These are phyloP conservation scores for Pyrrhoderma lamaoense DNA, from an alignment of 1,284 basidiomycete genomes.

Conservation along the genomic window DNA sequence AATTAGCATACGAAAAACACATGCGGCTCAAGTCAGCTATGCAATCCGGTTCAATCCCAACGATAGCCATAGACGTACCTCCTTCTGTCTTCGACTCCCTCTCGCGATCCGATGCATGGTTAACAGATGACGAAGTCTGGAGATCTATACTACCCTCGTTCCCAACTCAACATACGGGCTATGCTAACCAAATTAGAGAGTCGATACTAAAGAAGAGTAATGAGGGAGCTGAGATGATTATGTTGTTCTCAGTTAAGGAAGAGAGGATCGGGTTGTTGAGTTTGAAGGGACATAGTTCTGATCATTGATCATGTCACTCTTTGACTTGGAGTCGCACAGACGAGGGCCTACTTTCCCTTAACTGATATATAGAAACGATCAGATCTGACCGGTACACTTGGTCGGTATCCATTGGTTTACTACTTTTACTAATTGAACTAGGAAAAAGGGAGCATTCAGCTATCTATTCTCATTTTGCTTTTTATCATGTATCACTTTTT, in stretches of 20 bases:
- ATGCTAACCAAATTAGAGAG: conserved; percentile 61
- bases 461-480: no score
- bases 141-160: conserved; percentile 48
- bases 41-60: conserved; percentile 47
- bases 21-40: conserved; percentile 49
- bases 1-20: conserved; percentile 53
- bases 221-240: conserved; percentile 55
- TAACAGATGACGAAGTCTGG: conserved; percentile 70
- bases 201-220: conserved; percentile 49
- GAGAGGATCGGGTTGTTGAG: conserved; percentile 58
- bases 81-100: conserved; percentile 54
- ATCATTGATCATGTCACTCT: conserved; percentile 8
- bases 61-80: conserved; percentile 65
- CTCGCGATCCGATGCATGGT: conserved; percentile 50
- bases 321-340: no score
- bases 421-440: no score
- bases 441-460: no score
- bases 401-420: no score
- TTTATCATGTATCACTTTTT: no score
- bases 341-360: no score
- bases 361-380: no score
- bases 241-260: conserved; percentile 64
- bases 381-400: no score
- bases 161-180: conserved; percentile 47
- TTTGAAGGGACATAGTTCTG: conserved; percentile 3